Evolutionary conservation across 768 basidiomycete species (phyloP).

Genomic region (Russula emetica): DNA sequence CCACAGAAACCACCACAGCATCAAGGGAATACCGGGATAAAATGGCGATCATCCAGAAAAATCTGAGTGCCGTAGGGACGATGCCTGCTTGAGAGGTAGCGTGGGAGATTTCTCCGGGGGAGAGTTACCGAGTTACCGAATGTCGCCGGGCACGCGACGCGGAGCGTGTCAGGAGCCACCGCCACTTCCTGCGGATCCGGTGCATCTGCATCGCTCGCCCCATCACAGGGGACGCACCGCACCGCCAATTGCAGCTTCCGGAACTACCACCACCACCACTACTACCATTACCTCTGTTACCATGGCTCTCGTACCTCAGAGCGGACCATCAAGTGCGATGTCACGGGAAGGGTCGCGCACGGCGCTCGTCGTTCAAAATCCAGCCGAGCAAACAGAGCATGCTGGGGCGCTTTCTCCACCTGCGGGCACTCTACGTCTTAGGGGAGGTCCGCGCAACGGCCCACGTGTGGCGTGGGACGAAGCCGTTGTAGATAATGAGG

Average conservation of each 20-base stretch:
- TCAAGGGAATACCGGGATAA: background rate
- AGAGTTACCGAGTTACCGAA: background rate
- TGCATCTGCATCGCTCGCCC: background rate
- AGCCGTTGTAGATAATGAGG: constrained; percentile 67
- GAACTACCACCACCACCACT: background rate
- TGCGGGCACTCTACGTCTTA: constrained; percentile 11
- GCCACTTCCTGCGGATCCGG: background rate
- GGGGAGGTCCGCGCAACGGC: constrained; percentile 14
- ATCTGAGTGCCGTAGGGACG: no score
- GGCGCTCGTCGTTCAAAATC: constrained; percentile 1
- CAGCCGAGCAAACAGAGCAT: constrained; percentile 11
- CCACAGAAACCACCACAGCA: background rate
- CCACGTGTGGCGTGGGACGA: constrained; percentile 77
- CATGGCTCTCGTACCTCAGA: constrained; percentile 11
- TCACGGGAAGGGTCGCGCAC: constrained; percentile 20
- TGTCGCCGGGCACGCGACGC: constrained; percentile 1
- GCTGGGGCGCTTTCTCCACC: background rate
- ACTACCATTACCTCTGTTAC: background rate
- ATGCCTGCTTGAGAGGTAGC: background rate
- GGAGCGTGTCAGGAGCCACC: background rate
- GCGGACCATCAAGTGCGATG: constrained; percentile 7
- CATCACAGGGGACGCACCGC: background rate
- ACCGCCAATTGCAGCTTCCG: background rate
- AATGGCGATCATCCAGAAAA: background rate
- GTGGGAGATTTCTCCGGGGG: background rate